Evolutionary conservation across 345 rosid species (phyloP).

Genomic region (Ricinus communis): DNA sequence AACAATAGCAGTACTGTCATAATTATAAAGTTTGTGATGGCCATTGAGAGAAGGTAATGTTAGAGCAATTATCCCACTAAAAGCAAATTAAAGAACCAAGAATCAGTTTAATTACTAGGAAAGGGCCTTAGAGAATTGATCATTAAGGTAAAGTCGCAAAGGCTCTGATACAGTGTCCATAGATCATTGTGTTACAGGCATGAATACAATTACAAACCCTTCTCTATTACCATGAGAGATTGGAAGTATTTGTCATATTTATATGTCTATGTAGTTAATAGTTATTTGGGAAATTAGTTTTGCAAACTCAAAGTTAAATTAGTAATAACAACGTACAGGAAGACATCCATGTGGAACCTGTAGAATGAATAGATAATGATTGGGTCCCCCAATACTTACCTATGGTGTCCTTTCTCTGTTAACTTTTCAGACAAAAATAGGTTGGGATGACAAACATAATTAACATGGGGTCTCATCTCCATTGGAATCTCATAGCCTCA

Average conservation of each 20-base stretch:
- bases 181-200: too few relatives aligned
- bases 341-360: conserved; percentile 18
- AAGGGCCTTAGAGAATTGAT: neutral
- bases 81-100: neutral
- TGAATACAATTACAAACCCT: too few relatives aligned
- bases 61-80: neutral
- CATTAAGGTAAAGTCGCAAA: neutral
- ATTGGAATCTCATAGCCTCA: neutral
- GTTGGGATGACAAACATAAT: neutral
- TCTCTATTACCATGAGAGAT: too few relatives aligned
- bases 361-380: neutral
- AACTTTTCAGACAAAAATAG: conserved; percentile 9
- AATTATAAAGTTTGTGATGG: neutral
- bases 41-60: neutral
- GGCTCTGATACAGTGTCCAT: neutral
- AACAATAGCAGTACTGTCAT: neutral
- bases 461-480: neutral
- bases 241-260: too few relatives aligned
- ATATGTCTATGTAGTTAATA: too few relatives aligned
- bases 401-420: conserved; percentile 7
- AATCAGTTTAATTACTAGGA: too few relatives aligned
- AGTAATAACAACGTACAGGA: neutral
- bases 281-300: too few relatives aligned
- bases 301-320: too few relatives aligned
- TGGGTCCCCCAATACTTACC: conserved; percentile 13